phyloP scores from a whole-genome alignment of 2,329 filamentous ascomycete genomes.

The Monosporascus sp. region DNA sequence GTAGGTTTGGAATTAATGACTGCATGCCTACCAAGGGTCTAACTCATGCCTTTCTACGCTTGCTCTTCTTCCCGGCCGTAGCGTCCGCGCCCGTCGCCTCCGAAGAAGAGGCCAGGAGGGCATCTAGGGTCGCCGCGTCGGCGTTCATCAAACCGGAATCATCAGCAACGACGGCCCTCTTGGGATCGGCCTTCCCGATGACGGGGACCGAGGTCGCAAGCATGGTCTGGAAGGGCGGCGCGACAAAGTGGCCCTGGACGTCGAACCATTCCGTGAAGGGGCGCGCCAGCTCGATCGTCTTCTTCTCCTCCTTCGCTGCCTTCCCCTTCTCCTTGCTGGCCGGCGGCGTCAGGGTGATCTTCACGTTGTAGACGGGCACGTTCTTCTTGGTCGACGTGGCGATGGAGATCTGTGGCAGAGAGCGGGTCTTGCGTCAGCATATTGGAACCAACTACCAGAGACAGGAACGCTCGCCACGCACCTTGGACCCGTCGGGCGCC shows the following conservation, averaged over 20 bases:
- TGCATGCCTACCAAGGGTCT: no score
- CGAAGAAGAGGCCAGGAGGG: slow-evolving; percentile 24
- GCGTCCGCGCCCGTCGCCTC: slow-evolving; percentile 14
- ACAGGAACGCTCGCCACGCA: slow-evolving; percentile 4
- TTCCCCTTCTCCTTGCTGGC: slow-evolving; percentile 28
- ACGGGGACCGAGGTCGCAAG: slow-evolving; percentile 62
- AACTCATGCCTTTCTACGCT: slow-evolving; percentile 27
- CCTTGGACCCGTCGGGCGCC: slow-evolving; percentile 49
- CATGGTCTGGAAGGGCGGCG: slow-evolving; percentile 72
- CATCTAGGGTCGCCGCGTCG: slow-evolving; percentile 44
- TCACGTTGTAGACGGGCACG: slow-evolving; percentile 73
- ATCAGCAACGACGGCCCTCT: slow-evolving; percentile 39
- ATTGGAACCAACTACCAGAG: no score
- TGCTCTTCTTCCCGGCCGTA: slow-evolving; percentile 22
- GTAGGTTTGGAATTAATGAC: no score
- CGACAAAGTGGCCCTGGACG: slow-evolving; percentile 63
- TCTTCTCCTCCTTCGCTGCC: slow-evolving; percentile 33
- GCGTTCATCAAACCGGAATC: slow-evolving; percentile 29
- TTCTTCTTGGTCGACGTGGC: slow-evolving; percentile 71
- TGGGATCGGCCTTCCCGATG: slow-evolving; percentile 62
- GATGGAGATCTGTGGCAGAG: slow-evolving; percentile 58
- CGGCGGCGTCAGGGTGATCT: slow-evolving; percentile 47
- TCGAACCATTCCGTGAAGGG: slow-evolving; percentile 77
- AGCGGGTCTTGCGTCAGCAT: not conserved
- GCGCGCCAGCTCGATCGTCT: slow-evolving; percentile 50